Evolutionary conservation across 2,329 filamentous ascomycete genomes (phyloP), one percentile per base, ranked within the genome.

Genomic region (Neoscytalidium dimidiatum): DNA sequence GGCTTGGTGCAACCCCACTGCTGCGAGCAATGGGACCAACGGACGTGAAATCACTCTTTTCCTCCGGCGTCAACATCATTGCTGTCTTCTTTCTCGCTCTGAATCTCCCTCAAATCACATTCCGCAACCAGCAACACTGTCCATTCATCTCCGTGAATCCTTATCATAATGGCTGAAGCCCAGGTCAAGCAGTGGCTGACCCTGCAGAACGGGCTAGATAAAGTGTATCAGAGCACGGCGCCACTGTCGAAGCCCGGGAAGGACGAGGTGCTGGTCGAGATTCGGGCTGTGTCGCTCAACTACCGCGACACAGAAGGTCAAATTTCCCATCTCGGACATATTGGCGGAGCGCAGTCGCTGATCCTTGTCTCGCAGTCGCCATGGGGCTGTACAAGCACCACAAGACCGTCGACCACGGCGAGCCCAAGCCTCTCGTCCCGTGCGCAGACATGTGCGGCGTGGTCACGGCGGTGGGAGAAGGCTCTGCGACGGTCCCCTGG

Each of bases 401-500:
- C 78, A 82, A 84, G 69, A 81, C 82, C 3, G 77, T 86, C 51
- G 76, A 73, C 8, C 11, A 41, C 71, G 78, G 66, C 67, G 74
- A 61, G 62, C 76, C 62, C 66, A 80, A 64, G 70, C 69, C 73
- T 3, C 69, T 91, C 13, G 86, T 91, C 1, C 88, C 88, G 1
- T 89, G 86, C 75, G 90, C 88, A 23, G 90, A 92, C 75, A 90
- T 90, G 82, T 90, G 88, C 76, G 90, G 89, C 49, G 81, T 82
- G 8, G 79, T 92, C 51, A 78, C 85, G 2, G 74, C 81, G 14
- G 70, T 84, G 31, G 84, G 85, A 35, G 73, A 80, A 19, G 79
- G 77, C 2, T 66, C 71, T 44, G 75, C 78, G 5, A 78, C 76
- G 2, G 69, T 73, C 46, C 77, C 78, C 5, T 86, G 85, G 79